Evolutionary conservation across 495 filamentous ascomycete species (phyloP), one percentile per base, ranked within the genome.

Genomic region (Xylaria flabelliformis): DNA sequence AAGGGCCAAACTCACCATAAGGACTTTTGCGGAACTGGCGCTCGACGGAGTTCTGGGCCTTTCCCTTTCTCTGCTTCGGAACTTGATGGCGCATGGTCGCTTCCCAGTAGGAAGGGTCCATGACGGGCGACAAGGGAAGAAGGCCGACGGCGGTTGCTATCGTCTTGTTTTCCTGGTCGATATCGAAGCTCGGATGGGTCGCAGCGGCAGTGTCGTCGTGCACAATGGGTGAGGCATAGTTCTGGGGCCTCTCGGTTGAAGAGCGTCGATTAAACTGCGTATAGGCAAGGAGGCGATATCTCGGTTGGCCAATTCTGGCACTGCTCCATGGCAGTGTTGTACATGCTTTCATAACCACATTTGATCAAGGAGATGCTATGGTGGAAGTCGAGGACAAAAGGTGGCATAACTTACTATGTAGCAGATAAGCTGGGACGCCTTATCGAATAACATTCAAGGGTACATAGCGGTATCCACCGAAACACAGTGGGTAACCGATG

Each of bases 1-100:
- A 1, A 53, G 17, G 17, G 71, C 72, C 81, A 44, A 61, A 67
- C 76, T 17, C 85, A 90, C 90, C 91, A 73, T 87, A 92, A 8
- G 88, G 84, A 72, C 91, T 92, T 53, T 85, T 82, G 5, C 75
- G 78, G 1, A 92, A 80, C 70, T 86, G 83, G 71, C 81, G 75
- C 75, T 88, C 87, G 74, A 89, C 63, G 0, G 76, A 79, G 48
- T 78, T 78, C 58, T 71, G 63, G 9, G 75, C 87, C 48, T 80
- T 80, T 41, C 75, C 72, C 2, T 71, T 50, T 13, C 82, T 85
- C 64, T 72, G 36, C 72, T 85, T 85, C 3, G 72, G 72, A 17
- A 48, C 41, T 9, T 67, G 74, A 48, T 79, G 79, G 36, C 73
- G 75, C 24, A 67, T 21, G 41, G 69, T 80, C 0, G 82, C 81